Conservation (phyloP, 2,329 filamentous ascomycete species). For the Ascomycota sp. region DNA sequence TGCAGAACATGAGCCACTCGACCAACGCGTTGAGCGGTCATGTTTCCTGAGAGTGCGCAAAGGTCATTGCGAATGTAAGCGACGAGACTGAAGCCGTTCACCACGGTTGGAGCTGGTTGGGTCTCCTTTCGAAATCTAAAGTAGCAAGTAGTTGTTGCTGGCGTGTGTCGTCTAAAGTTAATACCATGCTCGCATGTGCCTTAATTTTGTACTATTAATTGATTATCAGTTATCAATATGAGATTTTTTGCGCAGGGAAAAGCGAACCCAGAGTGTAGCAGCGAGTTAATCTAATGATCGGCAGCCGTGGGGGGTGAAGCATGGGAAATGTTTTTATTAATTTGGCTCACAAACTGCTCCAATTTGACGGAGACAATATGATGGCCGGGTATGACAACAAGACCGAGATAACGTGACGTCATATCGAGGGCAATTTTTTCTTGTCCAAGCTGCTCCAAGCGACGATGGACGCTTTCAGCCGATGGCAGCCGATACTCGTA, state of each 20-base stretch:
- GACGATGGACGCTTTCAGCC: conserved; percentile 19
- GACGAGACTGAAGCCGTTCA: background rate
- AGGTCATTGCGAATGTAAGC: background rate
- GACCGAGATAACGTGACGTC: conserved; percentile 65
- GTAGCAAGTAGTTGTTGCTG: no score
- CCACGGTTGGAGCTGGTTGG: no score
- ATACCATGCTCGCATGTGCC: conserved; percentile 6
- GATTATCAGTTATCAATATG: no score
- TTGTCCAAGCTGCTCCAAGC: conserved; percentile 10
- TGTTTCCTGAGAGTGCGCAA: background rate
- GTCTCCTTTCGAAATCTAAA: no score
- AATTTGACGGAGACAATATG: conserved; percentile 75
- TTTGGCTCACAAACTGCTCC: conserved; percentile 46
- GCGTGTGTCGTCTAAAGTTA: no score
- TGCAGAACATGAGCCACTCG: no score
- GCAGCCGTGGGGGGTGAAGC: background rate
- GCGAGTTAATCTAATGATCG: no score
- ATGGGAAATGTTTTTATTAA: conserved; percentile 6
- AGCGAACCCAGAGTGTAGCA: no score
- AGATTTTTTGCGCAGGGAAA: no score
- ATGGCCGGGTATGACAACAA: conserved; percentile 72
- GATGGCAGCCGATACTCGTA: conserved; percentile 74
- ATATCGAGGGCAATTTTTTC: conserved; percentile 41
- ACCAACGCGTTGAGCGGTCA: no score
- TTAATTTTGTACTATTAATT: no score